These are phyloP conservation scores for Suillus ampliporus DNA, from an alignment of 768 basidiomycete species.

Conservation along the genomic window DNA sequence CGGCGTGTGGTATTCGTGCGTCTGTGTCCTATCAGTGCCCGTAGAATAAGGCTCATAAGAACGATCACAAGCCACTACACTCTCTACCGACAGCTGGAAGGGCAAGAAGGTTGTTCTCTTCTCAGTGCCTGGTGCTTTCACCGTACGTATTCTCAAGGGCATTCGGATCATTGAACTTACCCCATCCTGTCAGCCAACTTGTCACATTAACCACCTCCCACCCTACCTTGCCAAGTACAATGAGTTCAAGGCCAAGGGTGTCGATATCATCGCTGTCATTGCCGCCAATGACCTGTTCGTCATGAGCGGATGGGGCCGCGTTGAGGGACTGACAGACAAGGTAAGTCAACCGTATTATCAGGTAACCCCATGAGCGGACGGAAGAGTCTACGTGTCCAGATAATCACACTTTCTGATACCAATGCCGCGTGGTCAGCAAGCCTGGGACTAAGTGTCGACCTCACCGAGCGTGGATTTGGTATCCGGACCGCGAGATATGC, in stretches of 20 bases:
- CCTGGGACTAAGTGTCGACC: conserved; percentile 61
- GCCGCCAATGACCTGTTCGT: conserved; percentile 66
- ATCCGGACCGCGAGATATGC: conserved; percentile 66
- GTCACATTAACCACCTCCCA: conserved; percentile 50
- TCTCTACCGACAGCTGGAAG: conserved; percentile 71
- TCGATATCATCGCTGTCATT: conserved; percentile 57
- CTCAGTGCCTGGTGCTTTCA: conserved; percentile 83
- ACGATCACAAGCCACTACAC: conserved; percentile 47
- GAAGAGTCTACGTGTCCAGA: conserved; percentile 40
- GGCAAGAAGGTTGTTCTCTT: conserved; percentile 84
- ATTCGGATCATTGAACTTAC: neutral
- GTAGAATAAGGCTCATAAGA: neutral
- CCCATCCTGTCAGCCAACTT: conserved; percentile 39
- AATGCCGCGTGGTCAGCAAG: conserved; percentile 59
- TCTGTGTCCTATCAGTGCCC: conserved; percentile 11
- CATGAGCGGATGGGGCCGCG: conserved; percentile 65
- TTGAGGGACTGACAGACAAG: conserved; percentile 69
- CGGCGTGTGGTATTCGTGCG: conserved; percentile 71
- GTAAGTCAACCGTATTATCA: conserved; percentile 39
- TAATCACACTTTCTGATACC: conserved; percentile 62
- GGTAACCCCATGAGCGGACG: neutral
- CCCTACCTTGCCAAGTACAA: conserved; percentile 52
- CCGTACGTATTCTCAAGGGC: conserved; percentile 49
- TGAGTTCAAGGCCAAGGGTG: conserved; percentile 57
- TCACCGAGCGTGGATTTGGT: conserved; percentile 55